Evolutionary conservation across 768 basidiomycete genomes (phyloP), one percentile per base, ranked within the genome.

Genomic region (Rhodocollybia butyracea): DNA sequence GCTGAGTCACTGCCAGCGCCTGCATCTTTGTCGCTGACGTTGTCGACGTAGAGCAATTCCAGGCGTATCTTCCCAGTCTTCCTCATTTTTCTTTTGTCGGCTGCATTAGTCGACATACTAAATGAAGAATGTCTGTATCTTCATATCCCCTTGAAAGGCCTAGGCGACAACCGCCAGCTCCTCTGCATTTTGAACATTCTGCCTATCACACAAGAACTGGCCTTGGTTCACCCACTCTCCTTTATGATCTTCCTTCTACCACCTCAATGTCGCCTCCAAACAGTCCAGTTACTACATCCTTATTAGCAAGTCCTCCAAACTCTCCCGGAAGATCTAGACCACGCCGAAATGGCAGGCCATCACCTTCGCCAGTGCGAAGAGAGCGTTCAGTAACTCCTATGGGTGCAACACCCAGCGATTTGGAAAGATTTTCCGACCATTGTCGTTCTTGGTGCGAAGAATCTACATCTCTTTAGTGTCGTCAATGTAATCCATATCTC

Each of bases 401-500:
- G n/a, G 84, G 81, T 10, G 82, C 83, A 24, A 72, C 79, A 21
- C 75, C 80, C 46, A 84, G 74, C 59, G 91, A 93, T 62, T 74
- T 93, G 24, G 91, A 93, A 66, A 76, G 78, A 51, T 94, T 93
- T 63, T 87, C 88, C 17, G 85, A 85, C 56, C 75, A 81, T 55
- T 93, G 91, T 71, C 82, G 84, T 27, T 80, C 85, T 66, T 94
- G 91, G 91, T 92, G 66, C 60, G 76, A n/a, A n/a, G n/a, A 69
- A 50, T 46, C 19, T 22, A 8, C 46, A 30, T 40, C 17, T 55
- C 24, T 11, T 66, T 57, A 60, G 26, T 39, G 38, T 47, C 34
- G 22, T 21, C 39, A 45, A 36, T 51, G 43, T 26, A 46, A 22
- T 27, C 22, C 32, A 43, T 46, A 17, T 51, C 48, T 59, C 26